phyloP scores from a whole-genome alignment of 768 basidiomycete genomes.

The Pholiota conissans region DNA sequence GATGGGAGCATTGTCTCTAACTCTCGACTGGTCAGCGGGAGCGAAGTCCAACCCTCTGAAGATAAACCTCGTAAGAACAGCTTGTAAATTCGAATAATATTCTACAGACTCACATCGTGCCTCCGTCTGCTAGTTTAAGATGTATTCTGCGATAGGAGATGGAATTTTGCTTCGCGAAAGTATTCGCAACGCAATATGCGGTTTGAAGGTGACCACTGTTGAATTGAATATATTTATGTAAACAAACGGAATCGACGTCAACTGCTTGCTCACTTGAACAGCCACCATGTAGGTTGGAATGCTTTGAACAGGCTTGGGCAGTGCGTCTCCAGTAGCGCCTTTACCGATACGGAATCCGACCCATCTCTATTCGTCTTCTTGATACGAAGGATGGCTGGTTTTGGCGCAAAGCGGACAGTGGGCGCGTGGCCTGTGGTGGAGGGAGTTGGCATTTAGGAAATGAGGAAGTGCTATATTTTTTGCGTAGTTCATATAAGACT shows the following conservation, averaged over 20 bases:
- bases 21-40: constrained; percentile 35
- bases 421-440: not conserved
- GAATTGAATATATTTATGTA: not conserved
- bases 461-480: not conserved
- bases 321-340: constrained; percentile 35
- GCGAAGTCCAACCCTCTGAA: constrained; percentile 64
- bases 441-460: not conserved
- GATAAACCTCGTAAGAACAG: too few relatives aligned
- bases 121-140: constrained; percentile 58
- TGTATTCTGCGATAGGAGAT: constrained; percentile 50
- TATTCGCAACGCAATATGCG: constrained; percentile 52
- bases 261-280: constrained; percentile 37
- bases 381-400: constrained; percentile 34
- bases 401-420: constrained; percentile 28
- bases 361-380: constrained; percentile 27
- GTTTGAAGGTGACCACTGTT: constrained; percentile 64
- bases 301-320: constrained; percentile 40
- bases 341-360: constrained; percentile 32
- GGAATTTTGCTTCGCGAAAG: constrained; percentile 54
- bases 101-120: constrained; percentile 51
- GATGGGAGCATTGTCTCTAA: constrained; percentile 44
- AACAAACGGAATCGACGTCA: not conserved
- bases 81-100: constrained; percentile 1
- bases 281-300: constrained; percentile 49
- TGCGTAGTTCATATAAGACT: not conserved